These are phyloP conservation scores for Acephala macrosclerotiorum DNA, from an alignment of 2,329 filamentous ascomycete genomes.

Conservation along the genomic window DNA sequence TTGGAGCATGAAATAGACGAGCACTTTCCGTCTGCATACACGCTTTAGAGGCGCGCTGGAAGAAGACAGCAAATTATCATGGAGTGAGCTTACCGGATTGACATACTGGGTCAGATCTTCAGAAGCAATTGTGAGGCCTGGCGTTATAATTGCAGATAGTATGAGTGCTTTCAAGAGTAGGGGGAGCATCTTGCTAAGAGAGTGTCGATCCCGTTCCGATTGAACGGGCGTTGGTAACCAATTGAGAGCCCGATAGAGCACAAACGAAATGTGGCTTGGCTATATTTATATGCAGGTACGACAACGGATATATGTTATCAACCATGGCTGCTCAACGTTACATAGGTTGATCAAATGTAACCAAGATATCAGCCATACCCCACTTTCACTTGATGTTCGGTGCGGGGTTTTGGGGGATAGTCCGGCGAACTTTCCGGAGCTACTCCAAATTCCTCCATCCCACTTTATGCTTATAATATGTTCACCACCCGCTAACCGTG, in stretches of 20 bases:
- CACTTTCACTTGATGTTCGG: not conserved
- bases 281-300: slow-evolving; percentile 9
- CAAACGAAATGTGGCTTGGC: not conserved
- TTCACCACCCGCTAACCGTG: not conserved
- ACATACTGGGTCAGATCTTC: slow-evolving; percentile 47
- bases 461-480: not conserved
- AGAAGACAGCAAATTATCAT: not conserved
- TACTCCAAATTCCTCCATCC: not conserved
- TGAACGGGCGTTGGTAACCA: not conserved
- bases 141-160: not conserved
- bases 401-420: slow-evolving; percentile 1
- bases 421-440: not conserved
- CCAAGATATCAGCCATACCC: not conserved
- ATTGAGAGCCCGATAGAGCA: not conserved
- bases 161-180: not conserved
- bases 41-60: not conserved
- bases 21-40: no score
- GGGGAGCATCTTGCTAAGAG: not conserved
- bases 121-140: not conserved
- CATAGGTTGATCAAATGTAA: slow-evolving; percentile 5
- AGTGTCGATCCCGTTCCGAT: not conserved
- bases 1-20: no score
- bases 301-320: not conserved
- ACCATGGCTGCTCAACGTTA: slow-evolving; percentile 4
- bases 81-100: slow-evolving; percentile 45